Evolutionary conservation across 2,329 filamentous ascomycete genomes (phyloP), one percentile per base, ranked within the genome.

Genomic region (Colletotrichum sp.): DNA sequence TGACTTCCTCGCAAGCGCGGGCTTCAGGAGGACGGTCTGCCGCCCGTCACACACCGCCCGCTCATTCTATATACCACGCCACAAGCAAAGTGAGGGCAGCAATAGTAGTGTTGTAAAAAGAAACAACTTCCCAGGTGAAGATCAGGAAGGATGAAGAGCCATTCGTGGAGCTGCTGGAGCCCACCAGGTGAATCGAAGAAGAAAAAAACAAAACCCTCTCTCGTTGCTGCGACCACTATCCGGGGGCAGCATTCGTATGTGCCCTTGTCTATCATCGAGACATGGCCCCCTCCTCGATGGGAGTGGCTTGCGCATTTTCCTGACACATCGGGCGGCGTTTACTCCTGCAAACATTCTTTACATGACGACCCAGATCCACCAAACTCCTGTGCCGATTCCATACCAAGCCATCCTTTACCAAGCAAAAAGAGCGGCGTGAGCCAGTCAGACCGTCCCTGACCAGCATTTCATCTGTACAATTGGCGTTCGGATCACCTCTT

Each of bases 291-390:
- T 76, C 74, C 74, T 69, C 70, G 39, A 36, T 28, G 62, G 75
- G 66, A 76, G 75, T 75, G 72, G 72, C 66, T 76, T 75, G 71
- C 62, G 75, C 72, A 71, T 76, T 69, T 76, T 76, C 75, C 67
- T 76, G 67, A 71, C 75, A 75, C 75, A 59, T 76, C 34, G 72
- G 66, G 66, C 72, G 72, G 75, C 60, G 75, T 71, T 39, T 75
- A 75, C 72, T 70, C 75, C 72, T 75, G 75, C 62, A 76, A 76
- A 71, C 71, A 76, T 76, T 76, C 75, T 76, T 22, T 76, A 75
- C 71, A 75, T 76, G 66, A 75, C 75, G 67, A 72, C 68, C 71
- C 74, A 76, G 63, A 76, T 76, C 75, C 72, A 71, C 75, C 66
- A 62, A 71, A 76, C 75, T 76, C 75, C 75, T 68, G 66, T 76